phyloP scores from a whole-genome alignment of 2,329 filamentous ascomycete genomes.

The Verticillium klebahnii region DNA sequence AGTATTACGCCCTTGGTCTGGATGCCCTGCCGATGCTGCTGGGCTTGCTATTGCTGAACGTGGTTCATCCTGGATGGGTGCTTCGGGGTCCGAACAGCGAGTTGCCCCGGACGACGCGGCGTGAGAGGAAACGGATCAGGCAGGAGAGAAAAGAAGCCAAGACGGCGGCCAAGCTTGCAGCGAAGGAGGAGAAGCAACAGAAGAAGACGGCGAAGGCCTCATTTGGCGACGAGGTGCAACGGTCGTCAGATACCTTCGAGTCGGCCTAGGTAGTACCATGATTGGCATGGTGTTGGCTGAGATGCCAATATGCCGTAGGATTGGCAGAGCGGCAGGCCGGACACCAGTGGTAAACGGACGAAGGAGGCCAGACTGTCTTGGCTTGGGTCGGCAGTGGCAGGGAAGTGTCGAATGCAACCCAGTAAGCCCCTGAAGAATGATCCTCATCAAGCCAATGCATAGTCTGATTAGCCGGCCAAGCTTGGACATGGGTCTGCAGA shows the following conservation, averaged over 20 bases:
- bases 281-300: background rate
- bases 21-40: constrained; percentile 55
- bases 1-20: constrained; percentile 44
- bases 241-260: background rate
- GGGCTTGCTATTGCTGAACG: constrained; percentile 33
- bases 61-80: constrained; percentile 43
- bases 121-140: constrained; percentile 38
- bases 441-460: too few relatives aligned
- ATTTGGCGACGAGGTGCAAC: background rate
- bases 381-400: too few relatives aligned
- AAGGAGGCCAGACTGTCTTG: too few relatives aligned
- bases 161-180: background rate
- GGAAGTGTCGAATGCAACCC: too few relatives aligned
- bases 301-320: background rate
- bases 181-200: constrained; percentile 3
- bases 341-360: too few relatives aligned
- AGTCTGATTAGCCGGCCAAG: too few relatives aligned
- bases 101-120: constrained; percentile 34
- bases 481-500: too few relatives aligned
- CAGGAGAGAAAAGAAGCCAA: constrained; percentile 26
- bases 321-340: background rate
- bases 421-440: too few relatives aligned
- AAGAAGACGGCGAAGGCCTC: background rate
- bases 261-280: background rate
- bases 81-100: constrained; percentile 39